Percentiles rank a stretch among this genome's conserved stretches.
phyloP scores from a whole-genome alignment of 768 basidiomycete genomes.

The Polyporus arcularius region DNA sequence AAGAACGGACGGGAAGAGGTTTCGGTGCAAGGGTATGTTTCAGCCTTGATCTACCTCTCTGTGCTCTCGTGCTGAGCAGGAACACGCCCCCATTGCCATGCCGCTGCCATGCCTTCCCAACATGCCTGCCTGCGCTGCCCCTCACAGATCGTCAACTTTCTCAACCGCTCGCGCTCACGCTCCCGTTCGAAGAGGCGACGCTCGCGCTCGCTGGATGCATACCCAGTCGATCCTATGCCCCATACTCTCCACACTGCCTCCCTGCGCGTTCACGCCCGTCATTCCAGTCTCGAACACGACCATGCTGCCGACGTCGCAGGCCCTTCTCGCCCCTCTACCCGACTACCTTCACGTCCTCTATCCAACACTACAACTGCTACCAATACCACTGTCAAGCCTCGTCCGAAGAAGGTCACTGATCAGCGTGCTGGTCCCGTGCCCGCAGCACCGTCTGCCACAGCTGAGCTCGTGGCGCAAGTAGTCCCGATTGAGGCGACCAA shows the following conservation, averaged over 20 bases:
- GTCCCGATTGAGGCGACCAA: constrained; percentile 19
- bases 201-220: constrained; percentile 28
- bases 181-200: constrained; percentile 43
- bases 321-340: constrained; percentile 48
- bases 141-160: constrained; percentile 60
- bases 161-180: constrained; percentile 54
- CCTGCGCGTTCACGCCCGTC: constrained; percentile 25
- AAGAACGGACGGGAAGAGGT: constrained; percentile 27
- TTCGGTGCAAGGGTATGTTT: constrained; percentile 31
- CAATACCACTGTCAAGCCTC: constrained; percentile 58
- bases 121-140: constrained; percentile 11
- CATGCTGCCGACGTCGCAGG: constrained; percentile 15
- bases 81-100: neutral
- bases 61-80: constrained; percentile 3
- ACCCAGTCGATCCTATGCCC: constrained; percentile 25
- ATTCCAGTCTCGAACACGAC: constrained; percentile 24
- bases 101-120: constrained; percentile 8
- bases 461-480: constrained; percentile 26
- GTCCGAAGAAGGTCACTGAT: constrained; percentile 18
- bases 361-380: constrained; percentile 67
- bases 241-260: constrained; percentile 20
- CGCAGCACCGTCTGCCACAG: constrained; percentile 5
- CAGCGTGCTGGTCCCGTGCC: neutral
- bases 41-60: neutral
- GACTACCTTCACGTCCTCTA: constrained; percentile 58